Evolutionary conservation across 1,284 basidiomycete genomes (phyloP), one percentile per base, ranked within the genome.

Genomic region (Ustilago tritici): DNA sequence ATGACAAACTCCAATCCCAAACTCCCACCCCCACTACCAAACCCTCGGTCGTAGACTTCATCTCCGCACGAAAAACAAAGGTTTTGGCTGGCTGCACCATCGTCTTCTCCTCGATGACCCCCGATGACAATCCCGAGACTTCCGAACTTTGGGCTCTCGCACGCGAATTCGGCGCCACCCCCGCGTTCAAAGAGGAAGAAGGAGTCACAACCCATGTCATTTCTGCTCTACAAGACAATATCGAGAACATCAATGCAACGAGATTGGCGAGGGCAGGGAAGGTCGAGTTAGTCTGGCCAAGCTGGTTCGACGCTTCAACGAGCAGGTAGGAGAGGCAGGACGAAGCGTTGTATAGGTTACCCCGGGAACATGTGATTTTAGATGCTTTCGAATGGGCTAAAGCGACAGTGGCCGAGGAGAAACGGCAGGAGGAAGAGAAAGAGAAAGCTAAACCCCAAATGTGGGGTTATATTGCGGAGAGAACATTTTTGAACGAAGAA

Each of bases 101-200:
- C 32, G 89, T 95, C 35, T 98, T 99, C 86, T 97, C 95, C 0
- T 93, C 94, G 60, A 91, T 99, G 52, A 95, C 98, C 64, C 95
- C 96, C 2, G 92, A 94, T 75, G 91, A 90, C 9, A 88, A 88
- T 69, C 92, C 93, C 34, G 92, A 95, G 84, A 88, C 78, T 86
- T 92, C 93, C 15, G 93, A 96, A 77, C 91, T 95, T 58, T 98
- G 95, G 95, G 90, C 90, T 68, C 89, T 92, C 79, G 95, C 96
- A 5, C 89, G 90, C 56, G 91, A 93, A 85, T 99, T 97, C 82
- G 96, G 96, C 17, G 96, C 96, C 0, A 88, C 88, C 46, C 95
- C 93, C 85, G 89, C 91, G 43, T 90, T 90, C n/a, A 91, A 93
- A 62, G 86, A 98, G 31, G 89, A 89, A 2, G 86, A 87, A n/a